phyloP scores from a whole-genome alignment of 2,329 filamentous ascomycete genomes.

The Colletotrichum sp. region DNA sequence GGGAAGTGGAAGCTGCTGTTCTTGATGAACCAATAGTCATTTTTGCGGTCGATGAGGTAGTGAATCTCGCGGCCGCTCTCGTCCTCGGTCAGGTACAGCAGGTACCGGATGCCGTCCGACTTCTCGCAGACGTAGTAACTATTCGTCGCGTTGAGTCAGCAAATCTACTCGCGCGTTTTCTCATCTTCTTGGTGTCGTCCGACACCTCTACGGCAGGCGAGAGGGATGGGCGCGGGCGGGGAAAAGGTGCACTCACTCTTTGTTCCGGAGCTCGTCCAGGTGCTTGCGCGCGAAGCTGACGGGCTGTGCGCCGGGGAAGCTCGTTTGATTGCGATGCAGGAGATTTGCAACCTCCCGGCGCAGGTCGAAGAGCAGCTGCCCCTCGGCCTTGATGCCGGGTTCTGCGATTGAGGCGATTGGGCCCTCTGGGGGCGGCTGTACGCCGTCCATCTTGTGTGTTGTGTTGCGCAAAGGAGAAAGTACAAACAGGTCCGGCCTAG shows the following conservation, averaged over 20 bases:
- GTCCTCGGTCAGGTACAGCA: conserved; percentile 85
- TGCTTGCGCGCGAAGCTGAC: conserved; percentile 89
- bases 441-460: conserved; percentile 20
- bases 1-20: conserved; percentile 80
- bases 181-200: neutral
- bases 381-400: conserved; percentile 70
- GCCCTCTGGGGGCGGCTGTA: conserved; percentile 25
- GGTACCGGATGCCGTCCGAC: conserved; percentile 92
- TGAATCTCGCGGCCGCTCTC: conserved; percentile 68
- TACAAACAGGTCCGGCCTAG: neutral
- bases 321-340: conserved; percentile 69
- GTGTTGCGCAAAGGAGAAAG: conserved; percentile 17
- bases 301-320: conserved; percentile 91
- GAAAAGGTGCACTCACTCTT: conserved; percentile 64
- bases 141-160: conserved; percentile 7
- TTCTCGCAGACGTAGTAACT: conserved; percentile 98
- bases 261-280: conserved; percentile 77
- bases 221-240: neutral
- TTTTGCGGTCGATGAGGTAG: conserved; percentile 96
- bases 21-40: conserved; percentile 90
- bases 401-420: conserved; percentile 58
- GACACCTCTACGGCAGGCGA: neutral
- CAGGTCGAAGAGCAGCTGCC: conserved; percentile 64
- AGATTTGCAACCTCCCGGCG: conserved; percentile 77
- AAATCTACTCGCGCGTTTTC: neutral